These are phyloP conservation scores for Daedalea quercina DNA, from an alignment of 768 basidiomycete species.

Conservation along the genomic window DNA sequence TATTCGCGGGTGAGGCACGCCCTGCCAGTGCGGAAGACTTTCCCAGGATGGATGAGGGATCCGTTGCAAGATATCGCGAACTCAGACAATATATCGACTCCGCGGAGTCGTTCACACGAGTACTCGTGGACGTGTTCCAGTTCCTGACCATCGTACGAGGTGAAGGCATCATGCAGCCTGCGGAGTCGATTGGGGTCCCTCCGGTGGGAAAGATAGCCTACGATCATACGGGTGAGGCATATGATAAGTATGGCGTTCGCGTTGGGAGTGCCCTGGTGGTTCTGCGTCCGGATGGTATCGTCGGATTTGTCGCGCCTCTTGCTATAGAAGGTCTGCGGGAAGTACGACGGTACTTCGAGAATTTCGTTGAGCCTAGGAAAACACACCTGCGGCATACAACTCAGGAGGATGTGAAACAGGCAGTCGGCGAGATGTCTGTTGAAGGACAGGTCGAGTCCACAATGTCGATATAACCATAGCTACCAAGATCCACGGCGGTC, in stretches of 20 bases:
- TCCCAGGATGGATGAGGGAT: background rate
- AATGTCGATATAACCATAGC: no score
- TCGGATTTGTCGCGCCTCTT: background rate
- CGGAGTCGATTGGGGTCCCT: background rate
- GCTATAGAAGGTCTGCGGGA: background rate
- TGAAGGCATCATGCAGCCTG: background rate
- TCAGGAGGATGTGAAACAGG: background rate
- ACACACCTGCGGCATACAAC: background rate
- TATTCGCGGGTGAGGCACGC: background rate
- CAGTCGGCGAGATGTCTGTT: background rate
- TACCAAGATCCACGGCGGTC: no score
- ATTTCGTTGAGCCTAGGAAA: background rate
- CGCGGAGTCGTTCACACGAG: background rate
- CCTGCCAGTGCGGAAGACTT: background rate
- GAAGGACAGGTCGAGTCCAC: background rate
- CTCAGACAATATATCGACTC: background rate
- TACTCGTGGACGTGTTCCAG: background rate
- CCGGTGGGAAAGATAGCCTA: background rate
- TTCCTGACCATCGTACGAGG: background rate
- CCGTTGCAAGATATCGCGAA: background rate
- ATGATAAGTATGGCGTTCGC: background rate
- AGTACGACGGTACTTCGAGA: background rate
- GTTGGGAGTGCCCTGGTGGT: background rate
- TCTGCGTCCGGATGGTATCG: background rate
- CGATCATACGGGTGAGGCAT: background rate